Percentiles rank a stretch among this genome's conserved stretches.
These are phyloP conservation scores for Ustilago tritici DNA, from an alignment of 1,284 basidiomycete species.

Conservation along the genomic window DNA sequence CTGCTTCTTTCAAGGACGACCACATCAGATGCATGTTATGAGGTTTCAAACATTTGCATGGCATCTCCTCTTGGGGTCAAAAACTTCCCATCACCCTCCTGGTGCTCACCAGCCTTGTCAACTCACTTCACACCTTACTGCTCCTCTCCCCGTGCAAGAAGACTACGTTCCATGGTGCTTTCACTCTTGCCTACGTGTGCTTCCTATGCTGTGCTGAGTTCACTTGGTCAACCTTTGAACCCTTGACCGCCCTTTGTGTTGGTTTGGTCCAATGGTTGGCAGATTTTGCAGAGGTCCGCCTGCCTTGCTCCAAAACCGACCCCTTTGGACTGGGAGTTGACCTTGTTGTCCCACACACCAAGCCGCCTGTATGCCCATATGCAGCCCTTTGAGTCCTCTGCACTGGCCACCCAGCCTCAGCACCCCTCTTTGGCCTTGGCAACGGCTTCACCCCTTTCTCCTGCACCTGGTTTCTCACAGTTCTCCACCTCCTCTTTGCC, in stretches of 20 bases:
- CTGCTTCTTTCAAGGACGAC: background rate
- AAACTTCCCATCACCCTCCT: background rate
- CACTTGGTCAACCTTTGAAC: slow-evolving; percentile 2
- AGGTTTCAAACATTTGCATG: background rate
- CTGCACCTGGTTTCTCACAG: background rate
- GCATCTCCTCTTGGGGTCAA: background rate
- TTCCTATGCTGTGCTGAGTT: slow-evolving; percentile 4
- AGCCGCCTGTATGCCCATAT: background rate
- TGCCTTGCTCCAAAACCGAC: background rate
- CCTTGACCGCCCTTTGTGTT: background rate
- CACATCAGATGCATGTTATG: background rate
- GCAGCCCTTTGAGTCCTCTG: background rate
- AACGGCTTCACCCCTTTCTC: background rate
- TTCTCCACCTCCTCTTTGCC: background rate
- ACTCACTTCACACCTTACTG: background rate
- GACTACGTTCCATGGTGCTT: background rate
- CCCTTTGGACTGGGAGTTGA: background rate
- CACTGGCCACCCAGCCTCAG: too few relatives aligned
- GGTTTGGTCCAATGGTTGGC: background rate
- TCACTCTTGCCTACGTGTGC: background rate
- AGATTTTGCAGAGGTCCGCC: background rate
- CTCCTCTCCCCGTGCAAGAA: background rate
- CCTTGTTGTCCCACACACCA: background rate
- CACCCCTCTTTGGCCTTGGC: background rate
- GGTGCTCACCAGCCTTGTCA: background rate